Evolutionary conservation across 768 basidiomycete genomes (phyloP).

Genomic region (Pulveroboletus sp.): DNA sequence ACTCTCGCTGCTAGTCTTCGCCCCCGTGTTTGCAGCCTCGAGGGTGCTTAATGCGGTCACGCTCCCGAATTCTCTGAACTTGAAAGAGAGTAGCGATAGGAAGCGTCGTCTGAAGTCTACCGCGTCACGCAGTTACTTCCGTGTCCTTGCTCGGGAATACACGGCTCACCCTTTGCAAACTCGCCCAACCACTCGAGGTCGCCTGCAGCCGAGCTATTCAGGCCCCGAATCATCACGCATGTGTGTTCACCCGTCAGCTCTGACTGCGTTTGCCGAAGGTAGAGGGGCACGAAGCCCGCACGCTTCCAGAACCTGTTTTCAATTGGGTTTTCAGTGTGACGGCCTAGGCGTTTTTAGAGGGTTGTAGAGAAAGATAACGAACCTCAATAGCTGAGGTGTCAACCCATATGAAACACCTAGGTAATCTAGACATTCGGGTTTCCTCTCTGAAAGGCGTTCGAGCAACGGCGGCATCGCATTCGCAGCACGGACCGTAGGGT

Average conservation of each 20-base stretch:
- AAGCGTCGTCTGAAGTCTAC: slow-evolving; percentile 94
- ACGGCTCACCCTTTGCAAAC: slow-evolving; percentile 69
- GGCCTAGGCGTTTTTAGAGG: too few species aligned
- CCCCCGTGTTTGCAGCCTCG: slow-evolving; percentile 71
- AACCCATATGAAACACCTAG: slow-evolving; percentile 95
- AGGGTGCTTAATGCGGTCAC: slow-evolving; percentile 83
- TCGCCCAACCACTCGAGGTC: slow-evolving; percentile 83
- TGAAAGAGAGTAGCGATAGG: slow-evolving; percentile 84
- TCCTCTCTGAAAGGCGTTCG: slow-evolving; percentile 82
- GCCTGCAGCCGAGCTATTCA: slow-evolving; percentile 59
- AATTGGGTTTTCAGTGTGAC: not conserved
- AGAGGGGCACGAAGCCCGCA: slow-evolving; percentile 85
- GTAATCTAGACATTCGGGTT: slow-evolving; percentile 88
- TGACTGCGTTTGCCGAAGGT: slow-evolving; percentile 88
- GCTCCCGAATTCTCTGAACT: slow-evolving; percentile 90
- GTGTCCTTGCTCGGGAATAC: not conserved
- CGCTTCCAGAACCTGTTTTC: slow-evolving; percentile 86
- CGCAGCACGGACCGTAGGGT: slow-evolving; percentile 64
- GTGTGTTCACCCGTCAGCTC: slow-evolving; percentile 96
- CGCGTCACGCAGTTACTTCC: not conserved
- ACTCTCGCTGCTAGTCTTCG: slow-evolving; percentile 40
- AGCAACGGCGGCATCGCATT: slow-evolving; percentile 88
- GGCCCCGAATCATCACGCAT: slow-evolving; percentile 88
- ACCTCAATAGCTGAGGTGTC: slow-evolving; percentile 79
- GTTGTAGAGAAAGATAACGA: slow-evolving; percentile 7